Evolutionary conservation across 345 rosid genomes (phyloP).

Genomic region (Garcia nutans): DNA sequence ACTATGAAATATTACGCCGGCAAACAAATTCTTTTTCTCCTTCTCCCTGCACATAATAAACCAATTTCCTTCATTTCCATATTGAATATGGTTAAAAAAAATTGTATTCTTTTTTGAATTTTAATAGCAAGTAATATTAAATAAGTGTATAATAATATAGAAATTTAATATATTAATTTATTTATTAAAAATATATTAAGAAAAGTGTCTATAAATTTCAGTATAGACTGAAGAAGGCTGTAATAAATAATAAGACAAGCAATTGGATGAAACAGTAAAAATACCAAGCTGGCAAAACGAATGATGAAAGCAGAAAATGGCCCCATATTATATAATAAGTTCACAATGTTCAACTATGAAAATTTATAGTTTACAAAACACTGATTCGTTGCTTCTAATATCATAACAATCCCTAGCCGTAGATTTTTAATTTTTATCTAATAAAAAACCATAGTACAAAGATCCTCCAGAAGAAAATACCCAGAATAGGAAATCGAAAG

Average conservation of each 20-base stretch:
- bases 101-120: too few relatives aligned
- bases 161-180: too few relatives aligned
- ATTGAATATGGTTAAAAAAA: too few relatives aligned
- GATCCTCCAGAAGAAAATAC: background rate
- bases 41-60: background rate
- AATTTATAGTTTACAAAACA: too few relatives aligned
- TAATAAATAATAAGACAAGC: too few relatives aligned
- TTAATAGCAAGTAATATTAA: too few relatives aligned
- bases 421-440: background rate
- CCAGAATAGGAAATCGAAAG: background rate
- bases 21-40: background rate
- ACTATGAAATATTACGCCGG: background rate
- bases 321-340: background rate
- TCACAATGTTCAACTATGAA: background rate
- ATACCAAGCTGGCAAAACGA: background rate
- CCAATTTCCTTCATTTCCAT: too few relatives aligned
- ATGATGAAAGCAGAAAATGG: constrained; percentile 12
- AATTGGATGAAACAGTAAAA: background rate
- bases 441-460: background rate
- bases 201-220: too few relatives aligned
- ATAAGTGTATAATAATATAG: too few relatives aligned
- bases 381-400: too few relatives aligned
- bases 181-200: too few relatives aligned
- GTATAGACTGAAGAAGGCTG: too few relatives aligned
- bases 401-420: constrained; percentile 10